These are phyloP conservation scores for Beauveria varroae DNA, from an alignment of 2,329 filamentous ascomycete genomes.

Conservation along the genomic window DNA sequence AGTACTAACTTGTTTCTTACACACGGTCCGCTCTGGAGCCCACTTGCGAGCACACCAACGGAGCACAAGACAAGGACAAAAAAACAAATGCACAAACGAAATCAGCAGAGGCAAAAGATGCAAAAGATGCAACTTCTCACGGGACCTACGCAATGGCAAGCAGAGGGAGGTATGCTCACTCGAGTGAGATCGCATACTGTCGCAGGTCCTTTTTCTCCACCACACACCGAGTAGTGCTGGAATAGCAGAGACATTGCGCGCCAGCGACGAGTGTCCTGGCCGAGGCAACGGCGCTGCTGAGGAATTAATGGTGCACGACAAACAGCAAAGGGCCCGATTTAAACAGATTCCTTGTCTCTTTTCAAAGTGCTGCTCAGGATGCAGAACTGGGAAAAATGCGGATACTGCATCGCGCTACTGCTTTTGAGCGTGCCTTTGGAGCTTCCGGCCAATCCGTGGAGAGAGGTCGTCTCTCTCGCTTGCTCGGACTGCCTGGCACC, in stretches of 20 bases:
- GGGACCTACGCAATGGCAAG: neutral
- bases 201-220: neutral
- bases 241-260: neutral
- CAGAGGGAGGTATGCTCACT: neutral
- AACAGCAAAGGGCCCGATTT: neutral
- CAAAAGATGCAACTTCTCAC: neutral
- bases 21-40: neutral
- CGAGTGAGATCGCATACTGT: neutral
- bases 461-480: neutral
- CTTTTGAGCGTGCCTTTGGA: neutral
- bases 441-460: neutral
- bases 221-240: neutral
- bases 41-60: neutral
- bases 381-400: slow-evolving; percentile 3
- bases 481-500: neutral
- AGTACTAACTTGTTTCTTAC: slow-evolving; percentile 12
- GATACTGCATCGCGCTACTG: slow-evolving; percentile 3
- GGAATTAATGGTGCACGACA: neutral
- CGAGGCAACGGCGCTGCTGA: neutral
- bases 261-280: slow-evolving; percentile 3
- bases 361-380: neutral
- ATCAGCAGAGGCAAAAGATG: neutral
- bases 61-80: neutral
- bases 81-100: neutral
- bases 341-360: neutral